phyloP scores from a whole-genome alignment of 2,329 filamentous ascomycete genomes.

The Cladophialophora bantiana region DNA sequence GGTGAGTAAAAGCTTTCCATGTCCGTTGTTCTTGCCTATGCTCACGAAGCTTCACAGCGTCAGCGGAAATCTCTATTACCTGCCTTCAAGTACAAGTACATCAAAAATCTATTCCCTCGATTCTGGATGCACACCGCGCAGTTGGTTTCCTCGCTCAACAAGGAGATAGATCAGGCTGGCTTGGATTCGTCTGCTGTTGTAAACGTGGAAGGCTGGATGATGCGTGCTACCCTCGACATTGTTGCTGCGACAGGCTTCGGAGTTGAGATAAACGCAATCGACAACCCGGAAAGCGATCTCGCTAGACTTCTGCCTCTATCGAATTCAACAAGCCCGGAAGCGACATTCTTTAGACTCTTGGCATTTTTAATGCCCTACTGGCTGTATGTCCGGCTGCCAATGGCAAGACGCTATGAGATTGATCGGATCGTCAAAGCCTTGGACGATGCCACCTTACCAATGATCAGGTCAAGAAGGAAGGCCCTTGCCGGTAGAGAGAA shows the following conservation, averaged over 20 bases:
- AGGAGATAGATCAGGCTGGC: conserved; percentile 15
- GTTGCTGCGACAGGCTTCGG: conserved; percentile 76
- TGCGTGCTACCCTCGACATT: conserved; percentile 71
- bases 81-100: conserved; percentile 80
- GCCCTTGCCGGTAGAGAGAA: not conserved
- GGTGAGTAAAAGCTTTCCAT: conserved; percentile 7
- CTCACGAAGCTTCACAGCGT: conserved; percentile 33
- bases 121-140: conserved; percentile 68
- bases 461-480: conserved; percentile 21
- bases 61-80: conserved; percentile 82
- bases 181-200: conserved; percentile 23
- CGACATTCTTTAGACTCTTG: conserved; percentile 20
- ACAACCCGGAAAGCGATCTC: conserved; percentile 66
- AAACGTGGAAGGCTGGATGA: conserved; percentile 62
- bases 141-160: conserved; percentile 14
- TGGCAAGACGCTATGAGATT: conserved; percentile 26
- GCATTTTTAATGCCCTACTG: conserved; percentile 23
- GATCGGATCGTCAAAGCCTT: conserved; percentile 18
- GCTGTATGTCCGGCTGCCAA: conserved; percentile 25
- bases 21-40: conserved; percentile 35
- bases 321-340: conserved; percentile 19
- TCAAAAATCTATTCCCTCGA: conserved; percentile 81
- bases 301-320: conserved; percentile 16
- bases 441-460: conserved; percentile 13
- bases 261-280: conserved; percentile 71